Evolutionary conservation across 2,329 filamentous ascomycete genomes (phyloP).

Genomic region (Pseudogymnoascus sp.): DNA sequence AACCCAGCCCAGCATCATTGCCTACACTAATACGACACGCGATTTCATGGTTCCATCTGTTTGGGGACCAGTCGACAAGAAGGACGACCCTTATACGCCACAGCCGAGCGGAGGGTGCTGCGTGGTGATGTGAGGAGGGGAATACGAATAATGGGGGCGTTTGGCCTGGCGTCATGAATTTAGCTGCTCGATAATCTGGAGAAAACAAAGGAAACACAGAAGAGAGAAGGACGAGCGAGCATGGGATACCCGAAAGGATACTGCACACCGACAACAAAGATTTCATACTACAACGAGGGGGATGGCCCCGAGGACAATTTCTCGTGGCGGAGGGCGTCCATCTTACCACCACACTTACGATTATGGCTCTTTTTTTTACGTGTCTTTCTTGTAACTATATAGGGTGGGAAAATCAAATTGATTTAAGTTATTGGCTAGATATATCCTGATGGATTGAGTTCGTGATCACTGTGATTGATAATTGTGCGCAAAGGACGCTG

Average conservation of each 20-base stretch:
- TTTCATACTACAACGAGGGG: background rate
- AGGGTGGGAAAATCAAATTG: background rate
- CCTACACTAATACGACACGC: conserved; percentile 94
- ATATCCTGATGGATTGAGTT: background rate
- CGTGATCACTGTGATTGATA: background rate
- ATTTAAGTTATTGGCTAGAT: background rate
- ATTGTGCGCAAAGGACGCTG: background rate
- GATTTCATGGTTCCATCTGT: conserved; percentile 99
- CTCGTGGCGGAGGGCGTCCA: background rate
- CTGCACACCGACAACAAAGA: background rate
- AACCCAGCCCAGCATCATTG: conserved; percentile 68
- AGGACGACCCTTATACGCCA: conserved; percentile 96
- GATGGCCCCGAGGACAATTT: background rate
- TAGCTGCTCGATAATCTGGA: background rate
- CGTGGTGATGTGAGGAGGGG: conserved; percentile 68
- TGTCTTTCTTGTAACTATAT: conserved; percentile 4
- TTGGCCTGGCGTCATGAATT: conserved; percentile 2
- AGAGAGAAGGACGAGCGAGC: background rate
- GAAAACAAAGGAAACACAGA: background rate
- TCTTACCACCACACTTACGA: conserved; percentile 14
- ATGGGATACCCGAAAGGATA: conserved; percentile 2
- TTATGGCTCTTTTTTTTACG: conserved; percentile 24
- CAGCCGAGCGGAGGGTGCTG: conserved; percentile 92
- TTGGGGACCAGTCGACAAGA: conserved; percentile 90
- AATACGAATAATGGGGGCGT: conserved; percentile 10